Evolutionary conservation across 805 yeast species (phyloP).

Genomic region (Sugiyamaella qingdaonensis): DNA sequence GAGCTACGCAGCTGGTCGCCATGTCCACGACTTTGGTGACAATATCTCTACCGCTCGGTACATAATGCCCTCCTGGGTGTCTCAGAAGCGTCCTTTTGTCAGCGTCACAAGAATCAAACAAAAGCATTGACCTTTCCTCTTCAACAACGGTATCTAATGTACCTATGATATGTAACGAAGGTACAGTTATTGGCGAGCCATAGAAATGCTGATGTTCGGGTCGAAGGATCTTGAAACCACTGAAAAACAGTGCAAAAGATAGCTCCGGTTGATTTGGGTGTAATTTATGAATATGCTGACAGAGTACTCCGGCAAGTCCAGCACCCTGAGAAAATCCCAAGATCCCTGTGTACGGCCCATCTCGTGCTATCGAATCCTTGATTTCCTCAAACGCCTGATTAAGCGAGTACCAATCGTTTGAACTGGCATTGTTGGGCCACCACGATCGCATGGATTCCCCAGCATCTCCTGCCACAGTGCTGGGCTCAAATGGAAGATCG

Average conservation of each 20-base stretch:
- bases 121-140: slow-evolving; percentile 58
- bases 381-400: slow-evolving; percentile 48
- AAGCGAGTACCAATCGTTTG: slow-evolving; percentile 29
- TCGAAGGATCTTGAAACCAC: slow-evolving; percentile 47
- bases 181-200: slow-evolving; percentile 32
- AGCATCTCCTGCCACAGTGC: slow-evolving; percentile 46
- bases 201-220: slow-evolving; percentile 30
- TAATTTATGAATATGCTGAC: slow-evolving; percentile 53
- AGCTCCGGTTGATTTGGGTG: slow-evolving; percentile 51
- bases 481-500: slow-evolving; percentile 69
- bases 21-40: slow-evolving; percentile 32
- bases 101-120: slow-evolving; percentile 49
- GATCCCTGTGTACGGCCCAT: slow-evolving; percentile 84
- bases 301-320: slow-evolving; percentile 69
- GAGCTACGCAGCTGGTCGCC: slow-evolving; percentile 12
- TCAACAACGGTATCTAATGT: slow-evolving; percentile 83
- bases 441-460: slow-evolving; percentile 58
- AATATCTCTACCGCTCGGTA: slow-evolving; percentile 75
- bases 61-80: slow-evolving; percentile 97
- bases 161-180: slow-evolving; percentile 76
- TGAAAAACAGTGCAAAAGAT: slow-evolving; percentile 70
- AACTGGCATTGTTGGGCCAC: slow-evolving; percentile 58
- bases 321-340: slow-evolving; percentile 96
- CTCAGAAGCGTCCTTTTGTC: slow-evolving; percentile 46
- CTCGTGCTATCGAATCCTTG: slow-evolving; percentile 49